Conservation (phyloP, 768 basidiomycete species). For the Naganishia randhawae region DNA sequence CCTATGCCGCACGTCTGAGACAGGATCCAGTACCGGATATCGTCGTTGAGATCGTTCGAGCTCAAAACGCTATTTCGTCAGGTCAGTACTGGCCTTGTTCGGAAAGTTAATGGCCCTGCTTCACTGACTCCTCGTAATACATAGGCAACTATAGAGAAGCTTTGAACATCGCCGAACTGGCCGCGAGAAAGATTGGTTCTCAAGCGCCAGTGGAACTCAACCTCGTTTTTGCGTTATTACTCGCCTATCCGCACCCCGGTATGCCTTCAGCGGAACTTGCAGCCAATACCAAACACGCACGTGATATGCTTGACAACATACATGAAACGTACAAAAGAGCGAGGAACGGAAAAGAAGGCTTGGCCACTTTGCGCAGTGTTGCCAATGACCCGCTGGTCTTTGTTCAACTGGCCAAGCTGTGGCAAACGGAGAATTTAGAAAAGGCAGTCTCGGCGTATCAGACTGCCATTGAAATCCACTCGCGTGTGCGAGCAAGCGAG, state of each 20-base stretch:
- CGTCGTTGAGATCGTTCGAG: constrained; percentile 72
- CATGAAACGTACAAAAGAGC: constrained; percentile 53
- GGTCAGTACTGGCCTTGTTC: constrained; percentile 54
- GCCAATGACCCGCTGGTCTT: constrained; percentile 80
- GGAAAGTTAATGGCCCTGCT: neutral
- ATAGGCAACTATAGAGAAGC: constrained; percentile 45
- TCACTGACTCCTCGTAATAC: neutral
- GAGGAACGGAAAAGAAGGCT: constrained; percentile 45
- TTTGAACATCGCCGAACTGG: constrained; percentile 49
- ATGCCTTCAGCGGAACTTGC: constrained; percentile 68
- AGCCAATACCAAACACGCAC: constrained; percentile 68
- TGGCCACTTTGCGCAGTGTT: constrained; percentile 56
- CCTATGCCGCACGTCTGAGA: constrained; percentile 59
- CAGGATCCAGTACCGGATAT: constrained; percentile 64
- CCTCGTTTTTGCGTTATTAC: constrained; percentile 81
- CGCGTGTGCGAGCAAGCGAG: constrained; percentile 29
- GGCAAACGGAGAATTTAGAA: constrained; percentile 75
- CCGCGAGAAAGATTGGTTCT: constrained; percentile 45
- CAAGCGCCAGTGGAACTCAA: constrained; percentile 70
- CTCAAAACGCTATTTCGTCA: constrained; percentile 78
- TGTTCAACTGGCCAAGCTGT: constrained; percentile 81
- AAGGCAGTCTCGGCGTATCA: constrained; percentile 68
- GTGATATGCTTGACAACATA: constrained; percentile 68
- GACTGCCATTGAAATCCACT: constrained; percentile 63
- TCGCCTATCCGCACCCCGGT: constrained; percentile 75